Evolutionary conservation across 345 rosid genomes (phyloP).

Genomic region (Cardamine resedifolia): DNA sequence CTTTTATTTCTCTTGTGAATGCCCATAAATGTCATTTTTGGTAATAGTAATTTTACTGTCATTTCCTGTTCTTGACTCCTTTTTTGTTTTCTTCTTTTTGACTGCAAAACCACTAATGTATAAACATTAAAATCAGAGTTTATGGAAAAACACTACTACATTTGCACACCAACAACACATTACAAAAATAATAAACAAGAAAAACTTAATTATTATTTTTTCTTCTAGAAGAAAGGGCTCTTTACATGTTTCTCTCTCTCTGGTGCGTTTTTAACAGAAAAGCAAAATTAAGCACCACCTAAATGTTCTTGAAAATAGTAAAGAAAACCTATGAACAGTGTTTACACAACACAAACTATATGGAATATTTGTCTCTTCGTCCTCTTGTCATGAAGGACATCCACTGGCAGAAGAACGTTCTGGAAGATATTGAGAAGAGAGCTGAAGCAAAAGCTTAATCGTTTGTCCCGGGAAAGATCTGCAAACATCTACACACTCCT

Average conservation of each 20-base stretch:
- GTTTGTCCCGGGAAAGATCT: conserved; percentile 52
- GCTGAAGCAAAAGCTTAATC: conserved; percentile 64
- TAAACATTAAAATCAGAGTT: neutral
- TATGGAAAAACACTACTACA: conserved; percentile 6
- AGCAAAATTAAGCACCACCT: conserved; percentile 1
- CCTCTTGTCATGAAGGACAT: conserved; percentile 39
- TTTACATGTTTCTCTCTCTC: conserved; percentile 16
- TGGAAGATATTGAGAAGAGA: conserved; percentile 48
- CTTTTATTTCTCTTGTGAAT: neutral
- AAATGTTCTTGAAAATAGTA: conserved; percentile 9
- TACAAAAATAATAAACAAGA: conserved; percentile 11
- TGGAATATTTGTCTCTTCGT: neutral
- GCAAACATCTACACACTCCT: conserved; percentile 75
- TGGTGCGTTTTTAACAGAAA: neutral
- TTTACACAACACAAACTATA: conserved; percentile 46
- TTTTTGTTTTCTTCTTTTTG: neutral
- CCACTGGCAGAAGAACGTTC: conserved; percentile 48
- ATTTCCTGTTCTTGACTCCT: neutral
- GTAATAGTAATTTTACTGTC: neutral
- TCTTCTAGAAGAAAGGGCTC: conserved; percentile 15
- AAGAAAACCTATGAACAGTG: conserved; percentile 29
- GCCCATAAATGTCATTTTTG: neutral
- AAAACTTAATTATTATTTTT: neutral
- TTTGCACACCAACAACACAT: conserved; percentile 19
- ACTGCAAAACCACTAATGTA: neutral